Conservation (phyloP, 129 eudicot species). For the Pittosporum tobira region DNA sequence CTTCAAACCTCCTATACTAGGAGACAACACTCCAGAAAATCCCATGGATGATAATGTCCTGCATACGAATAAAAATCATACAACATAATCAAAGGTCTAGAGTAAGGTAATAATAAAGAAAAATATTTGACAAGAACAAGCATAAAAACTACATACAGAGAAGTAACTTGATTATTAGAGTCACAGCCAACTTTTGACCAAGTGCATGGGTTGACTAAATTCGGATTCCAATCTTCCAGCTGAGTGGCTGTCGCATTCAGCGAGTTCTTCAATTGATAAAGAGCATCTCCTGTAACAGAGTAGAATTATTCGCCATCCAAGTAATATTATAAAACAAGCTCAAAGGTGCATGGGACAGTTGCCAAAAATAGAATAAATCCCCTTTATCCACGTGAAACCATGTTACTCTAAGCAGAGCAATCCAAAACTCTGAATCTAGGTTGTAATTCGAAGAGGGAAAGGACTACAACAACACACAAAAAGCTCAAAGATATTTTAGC, state of each 20-base stretch:
- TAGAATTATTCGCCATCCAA: slow-evolving; percentile 1
- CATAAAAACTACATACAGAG: slow-evolving; percentile 36
- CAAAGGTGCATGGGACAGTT: not conserved
- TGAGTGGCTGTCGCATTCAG: slow-evolving; percentile 68
- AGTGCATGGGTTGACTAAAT: slow-evolving; percentile 86
- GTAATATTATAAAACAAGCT: not conserved
- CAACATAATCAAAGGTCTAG: not conserved
- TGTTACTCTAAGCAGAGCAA: no score
- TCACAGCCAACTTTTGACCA: slow-evolving; percentile 84
- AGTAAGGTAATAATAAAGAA: not conserved
- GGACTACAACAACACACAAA: no score
- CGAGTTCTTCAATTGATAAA: slow-evolving; percentile 51
- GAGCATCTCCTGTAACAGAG: slow-evolving; percentile 71
- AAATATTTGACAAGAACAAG: not conserved
- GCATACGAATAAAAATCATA: slow-evolving; percentile 14
- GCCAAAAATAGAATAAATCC: no score
- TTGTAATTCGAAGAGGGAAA: no score
- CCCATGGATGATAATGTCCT: slow-evolving; percentile 84
- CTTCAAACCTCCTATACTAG: slow-evolving; percentile 48
- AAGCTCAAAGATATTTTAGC: no score
- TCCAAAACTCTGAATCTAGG: no score
- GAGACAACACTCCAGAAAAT: slow-evolving; percentile 57
- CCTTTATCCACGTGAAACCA: no score
- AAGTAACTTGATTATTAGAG: slow-evolving; percentile 33
- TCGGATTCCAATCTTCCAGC: slow-evolving; percentile 75